A percentile compares a stretch with the other conserved stretches of the same genome.
Evolutionary conservation across 495 filamentous ascomycete species (phyloP).

Genomic region (Penicillium angulare): DNA sequence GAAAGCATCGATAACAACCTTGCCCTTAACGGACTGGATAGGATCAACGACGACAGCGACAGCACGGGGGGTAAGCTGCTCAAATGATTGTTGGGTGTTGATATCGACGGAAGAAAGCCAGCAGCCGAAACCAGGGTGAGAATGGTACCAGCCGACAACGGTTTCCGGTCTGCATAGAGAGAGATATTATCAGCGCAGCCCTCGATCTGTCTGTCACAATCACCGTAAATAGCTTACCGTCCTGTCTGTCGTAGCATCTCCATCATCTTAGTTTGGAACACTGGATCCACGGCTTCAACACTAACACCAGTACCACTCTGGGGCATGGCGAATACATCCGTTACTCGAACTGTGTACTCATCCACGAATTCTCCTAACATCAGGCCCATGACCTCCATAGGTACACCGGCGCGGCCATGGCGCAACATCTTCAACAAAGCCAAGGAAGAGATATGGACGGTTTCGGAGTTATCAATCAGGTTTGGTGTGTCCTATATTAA

Average conservation of each 20-base stretch:
- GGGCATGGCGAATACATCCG: slow-evolving; percentile 99
- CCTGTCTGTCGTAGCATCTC: slow-evolving; percentile 98
- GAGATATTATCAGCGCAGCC: not conserved
- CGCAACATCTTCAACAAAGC: slow-evolving; percentile 97
- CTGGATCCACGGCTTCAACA: slow-evolving; percentile 96
- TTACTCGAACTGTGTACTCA: slow-evolving; percentile 96
- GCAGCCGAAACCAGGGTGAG: slow-evolving; percentile 97
- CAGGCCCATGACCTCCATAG: slow-evolving; percentile 99
- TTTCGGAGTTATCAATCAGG: slow-evolving; percentile 98
- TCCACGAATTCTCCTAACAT: slow-evolving; percentile 99
- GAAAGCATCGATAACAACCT: slow-evolving; percentile 99
- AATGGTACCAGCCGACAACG: slow-evolving; percentile 99
- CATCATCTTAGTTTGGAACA: slow-evolving; percentile 99
- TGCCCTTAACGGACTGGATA: slow-evolving; percentile 98
- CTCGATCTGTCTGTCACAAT: not conserved
- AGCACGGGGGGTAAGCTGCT: slow-evolving; percentile 92
- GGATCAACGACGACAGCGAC: slow-evolving; percentile 98
- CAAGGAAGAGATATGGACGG: slow-evolving; percentile 97
- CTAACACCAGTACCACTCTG: slow-evolving; percentile 97
- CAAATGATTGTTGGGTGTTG: slow-evolving; percentile 99
- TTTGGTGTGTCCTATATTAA: slow-evolving; percentile 70
- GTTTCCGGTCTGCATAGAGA: slow-evolving; percentile 71
- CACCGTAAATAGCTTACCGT: slow-evolving; percentile 56
- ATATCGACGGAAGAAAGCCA: slow-evolving; percentile 99
- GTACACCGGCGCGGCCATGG: slow-evolving; percentile 94